A percentile compares a stretch with the other conserved stretches of the same genome.
Conservation (phyloP, 768 basidiomycete genomes). For the Mycena pura region DNA sequence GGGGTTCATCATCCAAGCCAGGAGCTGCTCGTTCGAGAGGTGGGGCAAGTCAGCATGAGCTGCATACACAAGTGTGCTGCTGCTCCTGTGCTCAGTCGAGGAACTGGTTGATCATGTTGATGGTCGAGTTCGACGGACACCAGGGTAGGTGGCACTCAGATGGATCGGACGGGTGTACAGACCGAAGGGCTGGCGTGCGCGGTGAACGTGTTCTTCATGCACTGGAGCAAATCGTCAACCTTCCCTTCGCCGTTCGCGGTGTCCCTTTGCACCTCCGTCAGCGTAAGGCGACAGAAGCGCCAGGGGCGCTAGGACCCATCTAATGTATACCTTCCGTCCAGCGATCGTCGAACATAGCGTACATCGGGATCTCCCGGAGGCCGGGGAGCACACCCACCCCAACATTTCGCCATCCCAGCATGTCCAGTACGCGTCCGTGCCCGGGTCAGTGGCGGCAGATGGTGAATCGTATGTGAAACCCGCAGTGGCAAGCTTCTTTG, state of each 20-base stretch:
- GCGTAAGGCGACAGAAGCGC: neutral
- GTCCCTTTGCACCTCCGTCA: constrained; percentile 38
- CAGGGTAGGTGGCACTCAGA: constrained; percentile 59
- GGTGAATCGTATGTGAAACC: constrained; percentile 79
- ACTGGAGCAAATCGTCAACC: constrained; percentile 64
- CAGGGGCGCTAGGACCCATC: constrained; percentile 89
- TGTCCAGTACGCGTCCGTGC: constrained; percentile 83
- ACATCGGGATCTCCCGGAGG: constrained; percentile 89
- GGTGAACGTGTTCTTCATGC: constrained; percentile 78
- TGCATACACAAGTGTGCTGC: constrained; percentile 46
- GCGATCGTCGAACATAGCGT: constrained; percentile 70
- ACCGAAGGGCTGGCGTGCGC: constrained; percentile 80
- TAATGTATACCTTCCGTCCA: constrained; percentile 66
- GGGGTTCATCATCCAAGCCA: constrained; percentile 78
- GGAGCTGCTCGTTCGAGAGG: constrained; percentile 72
- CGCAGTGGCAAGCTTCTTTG: constrained; percentile 55
- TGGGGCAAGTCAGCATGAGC: neutral
- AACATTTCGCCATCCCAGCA: constrained; percentile 84
- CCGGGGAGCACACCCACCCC: constrained; percentile 69
- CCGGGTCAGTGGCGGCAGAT: constrained; percentile 63
- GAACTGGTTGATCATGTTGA: constrained; percentile 79
- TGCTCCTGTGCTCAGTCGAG: constrained; percentile 83
- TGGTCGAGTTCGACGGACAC: constrained; percentile 60
- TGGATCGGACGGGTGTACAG: constrained; percentile 86
- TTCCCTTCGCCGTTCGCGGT: constrained; percentile 55